A percentile compares a stretch with the other conserved stretches of the same genome.
These are phyloP conservation scores for Collybia sordida DNA, from an alignment of 768 basidiomycete species.

Conservation along the genomic window DNA sequence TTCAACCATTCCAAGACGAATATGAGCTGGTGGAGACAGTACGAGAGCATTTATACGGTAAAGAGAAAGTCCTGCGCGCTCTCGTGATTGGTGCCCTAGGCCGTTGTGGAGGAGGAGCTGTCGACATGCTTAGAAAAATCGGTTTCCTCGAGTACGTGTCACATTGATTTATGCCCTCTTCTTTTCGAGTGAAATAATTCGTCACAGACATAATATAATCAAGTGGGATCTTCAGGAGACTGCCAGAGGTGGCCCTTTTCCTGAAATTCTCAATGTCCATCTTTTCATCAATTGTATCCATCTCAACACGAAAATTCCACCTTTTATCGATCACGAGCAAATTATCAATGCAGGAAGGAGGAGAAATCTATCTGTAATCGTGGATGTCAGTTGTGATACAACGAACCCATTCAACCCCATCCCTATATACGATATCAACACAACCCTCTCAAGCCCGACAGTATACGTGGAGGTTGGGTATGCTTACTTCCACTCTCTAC, in stretches of 20 bases:
- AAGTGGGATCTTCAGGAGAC: constrained; percentile 99
- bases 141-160: constrained; percentile 85
- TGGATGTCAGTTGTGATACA: constrained; percentile 98
- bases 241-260: constrained; percentile 93
- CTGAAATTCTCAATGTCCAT: constrained; percentile 94
- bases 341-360: constrained; percentile 69
- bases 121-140: constrained; percentile 93
- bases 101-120: constrained; percentile 91
- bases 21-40: constrained; percentile 78
- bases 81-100: constrained; percentile 97
- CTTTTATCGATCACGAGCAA: constrained; percentile 74
- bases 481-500: constrained; percentile 25
- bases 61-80: constrained; percentile 74
- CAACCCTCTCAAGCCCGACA: constrained; percentile 90
- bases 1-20: constrained; percentile 87
- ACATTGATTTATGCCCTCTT: not conserved
- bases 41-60: constrained; percentile 60
- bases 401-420: constrained; percentile 99
- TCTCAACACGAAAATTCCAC: constrained; percentile 79
- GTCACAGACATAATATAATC: constrained; percentile 78
- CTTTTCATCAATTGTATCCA: constrained; percentile 99
- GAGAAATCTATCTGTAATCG: constrained; percentile 77
- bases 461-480: constrained; percentile 82
- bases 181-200: constrained; percentile 8
- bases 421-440: constrained; percentile 92